phyloP scores from a whole-genome alignment of 805 yeast species.

The Pichia nakasei region DNA sequence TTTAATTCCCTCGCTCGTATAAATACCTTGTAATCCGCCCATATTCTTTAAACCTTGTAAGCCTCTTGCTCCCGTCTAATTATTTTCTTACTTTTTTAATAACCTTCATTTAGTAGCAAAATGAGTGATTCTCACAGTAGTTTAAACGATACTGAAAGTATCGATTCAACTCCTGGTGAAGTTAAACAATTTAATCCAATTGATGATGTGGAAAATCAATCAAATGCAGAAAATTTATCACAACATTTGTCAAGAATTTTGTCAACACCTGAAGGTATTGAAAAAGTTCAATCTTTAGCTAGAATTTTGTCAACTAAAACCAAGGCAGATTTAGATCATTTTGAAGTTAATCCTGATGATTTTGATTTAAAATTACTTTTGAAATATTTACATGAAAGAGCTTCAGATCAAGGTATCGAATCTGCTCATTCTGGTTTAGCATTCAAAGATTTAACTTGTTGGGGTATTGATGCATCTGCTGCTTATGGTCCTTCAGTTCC shows the following conservation, averaged over 20 bases:
- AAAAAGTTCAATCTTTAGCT: constrained; percentile 39
- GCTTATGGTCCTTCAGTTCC: constrained; percentile 40
- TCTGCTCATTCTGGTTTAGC: constrained; percentile 45
- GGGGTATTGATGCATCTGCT: constrained; percentile 45
- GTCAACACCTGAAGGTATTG: constrained; percentile 20
- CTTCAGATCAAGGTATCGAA: constrained; percentile 37
- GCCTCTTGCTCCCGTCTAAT: too few relatives aligned
- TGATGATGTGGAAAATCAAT: constrained; percentile 20
- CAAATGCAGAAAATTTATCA: constrained; percentile 17
- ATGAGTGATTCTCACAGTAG: constrained; percentile 10
- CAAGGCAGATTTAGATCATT: constrained; percentile 33
- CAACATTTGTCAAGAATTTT: constrained; percentile 22
- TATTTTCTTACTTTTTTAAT: too few relatives aligned
- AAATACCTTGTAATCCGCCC: too few relatives aligned
- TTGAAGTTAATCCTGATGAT: constrained; percentile 37
- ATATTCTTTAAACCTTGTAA: too few relatives aligned
- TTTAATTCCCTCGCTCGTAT: too few relatives aligned
- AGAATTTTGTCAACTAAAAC: constrained; percentile 43
- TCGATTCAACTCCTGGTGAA: constrained; percentile 18
- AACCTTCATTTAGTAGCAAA: too few relatives aligned
- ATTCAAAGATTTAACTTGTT: constrained; percentile 34
- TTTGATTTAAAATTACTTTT: constrained; percentile 38
- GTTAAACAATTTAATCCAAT: constrained; percentile 20
- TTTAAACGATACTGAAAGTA: constrained; percentile 16
- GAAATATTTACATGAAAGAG: constrained; percentile 30